A percentile compares a stretch with the other conserved stretches of the same genome.
phyloP scores from a whole-genome alignment of 176 grass and related monocot species.

The Carex parvula region DNA sequence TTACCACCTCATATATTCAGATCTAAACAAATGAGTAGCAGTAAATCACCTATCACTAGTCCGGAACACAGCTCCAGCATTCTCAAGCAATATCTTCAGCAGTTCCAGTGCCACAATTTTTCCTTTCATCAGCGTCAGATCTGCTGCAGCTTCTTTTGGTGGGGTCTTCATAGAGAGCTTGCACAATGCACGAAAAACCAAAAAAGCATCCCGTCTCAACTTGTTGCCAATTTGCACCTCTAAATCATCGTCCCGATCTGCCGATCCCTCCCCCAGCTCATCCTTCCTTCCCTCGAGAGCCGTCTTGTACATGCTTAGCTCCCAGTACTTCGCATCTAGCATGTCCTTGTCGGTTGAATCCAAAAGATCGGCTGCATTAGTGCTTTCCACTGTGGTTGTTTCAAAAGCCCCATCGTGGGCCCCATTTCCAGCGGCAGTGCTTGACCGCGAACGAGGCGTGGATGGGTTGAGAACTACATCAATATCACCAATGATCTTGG shows the following conservation, averaged over 20 bases:
- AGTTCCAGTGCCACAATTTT: constrained; percentile 95
- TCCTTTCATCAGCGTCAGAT: constrained; percentile 81
- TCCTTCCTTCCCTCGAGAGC: constrained; percentile 92
- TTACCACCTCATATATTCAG: not conserved
- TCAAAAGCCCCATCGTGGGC: constrained; percentile 92
- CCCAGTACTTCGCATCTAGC: constrained; percentile 98
- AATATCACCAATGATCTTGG: constrained; percentile 87
- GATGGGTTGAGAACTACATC: constrained; percentile 67
- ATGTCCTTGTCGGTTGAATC: constrained; percentile 97
- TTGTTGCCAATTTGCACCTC: constrained; percentile 97
- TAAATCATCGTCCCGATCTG: constrained; percentile 65
- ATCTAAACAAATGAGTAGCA: constrained; percentile 12
- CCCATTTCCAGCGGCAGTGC: constrained; percentile 36
- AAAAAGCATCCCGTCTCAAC: constrained; percentile 79
- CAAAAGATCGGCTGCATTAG: constrained; percentile 81
- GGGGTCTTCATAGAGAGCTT: constrained; percentile 99
- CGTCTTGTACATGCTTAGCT: constrained; percentile 98
- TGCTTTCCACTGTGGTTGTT: constrained; percentile 66
- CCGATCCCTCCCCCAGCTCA: constrained; percentile 73
- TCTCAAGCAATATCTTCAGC: constrained; percentile 98
- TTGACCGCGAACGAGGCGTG: constrained; percentile 44
- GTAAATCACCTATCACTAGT: constrained; percentile 84
- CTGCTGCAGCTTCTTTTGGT: constrained; percentile 72
- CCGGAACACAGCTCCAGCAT: constrained; percentile 95
- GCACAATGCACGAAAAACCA: constrained; percentile 92